Evolutionary conservation across 495 filamentous ascomycete species (phyloP).

Genomic region (Penicillium turbatum): DNA sequence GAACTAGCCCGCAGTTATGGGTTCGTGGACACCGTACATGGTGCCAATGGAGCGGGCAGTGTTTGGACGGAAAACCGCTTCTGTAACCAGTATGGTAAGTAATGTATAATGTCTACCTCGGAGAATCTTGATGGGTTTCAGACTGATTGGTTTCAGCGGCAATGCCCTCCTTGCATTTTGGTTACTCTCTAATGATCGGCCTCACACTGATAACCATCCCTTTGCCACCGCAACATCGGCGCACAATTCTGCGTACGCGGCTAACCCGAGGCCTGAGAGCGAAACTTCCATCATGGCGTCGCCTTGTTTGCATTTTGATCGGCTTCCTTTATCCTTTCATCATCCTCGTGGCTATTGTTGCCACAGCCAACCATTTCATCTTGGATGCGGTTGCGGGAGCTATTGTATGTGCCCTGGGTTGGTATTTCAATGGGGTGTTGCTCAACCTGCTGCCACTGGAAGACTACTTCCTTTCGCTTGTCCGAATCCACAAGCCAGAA

Average conservation of each 20-base stretch:
- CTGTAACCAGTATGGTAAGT: conserved; percentile 59
- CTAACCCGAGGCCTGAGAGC: conserved; percentile 21
- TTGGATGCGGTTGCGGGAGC: conserved; percentile 67
- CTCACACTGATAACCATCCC: conserved; percentile 58
- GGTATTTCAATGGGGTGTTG: conserved; percentile 54
- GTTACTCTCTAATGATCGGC: conserved; percentile 72
- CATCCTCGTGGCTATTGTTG: conserved; percentile 64
- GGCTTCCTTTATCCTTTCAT: conserved; percentile 61
- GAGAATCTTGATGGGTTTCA: neutral
- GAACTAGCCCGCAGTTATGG: conserved; percentile 55
- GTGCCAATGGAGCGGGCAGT: conserved; percentile 53
- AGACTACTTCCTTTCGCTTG: conserved; percentile 60
- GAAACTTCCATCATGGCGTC: conserved; percentile 38
- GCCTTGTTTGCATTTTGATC: conserved; percentile 43
- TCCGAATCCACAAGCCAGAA: conserved; percentile 60
- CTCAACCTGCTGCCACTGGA: conserved; percentile 59
- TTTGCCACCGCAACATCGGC: conserved; percentile 35
- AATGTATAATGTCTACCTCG: neutral
- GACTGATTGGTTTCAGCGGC: conserved; percentile 46
- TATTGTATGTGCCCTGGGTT: conserved; percentile 53
- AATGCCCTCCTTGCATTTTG: conserved; percentile 79
- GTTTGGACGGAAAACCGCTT: conserved; percentile 73
- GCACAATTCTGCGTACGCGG: conserved; percentile 19
- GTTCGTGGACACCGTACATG: conserved; percentile 75
- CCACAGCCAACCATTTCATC: conserved; percentile 71